Conservation (phyloP, 2,329 filamentous ascomycete species). For the Colletotrichum sp. region DNA sequence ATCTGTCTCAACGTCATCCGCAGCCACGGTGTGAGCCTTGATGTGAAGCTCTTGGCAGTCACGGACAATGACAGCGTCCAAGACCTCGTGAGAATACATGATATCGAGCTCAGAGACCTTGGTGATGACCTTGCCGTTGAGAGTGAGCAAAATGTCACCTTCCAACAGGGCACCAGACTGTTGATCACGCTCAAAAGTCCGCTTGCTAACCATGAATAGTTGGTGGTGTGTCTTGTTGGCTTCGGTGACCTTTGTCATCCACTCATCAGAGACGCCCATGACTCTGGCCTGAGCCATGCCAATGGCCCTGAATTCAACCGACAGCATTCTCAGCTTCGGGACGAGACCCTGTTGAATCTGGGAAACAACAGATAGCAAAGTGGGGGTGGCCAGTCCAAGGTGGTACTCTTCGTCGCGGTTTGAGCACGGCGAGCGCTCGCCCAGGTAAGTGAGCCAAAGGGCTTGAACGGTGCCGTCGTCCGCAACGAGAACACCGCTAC, state of each 20-base stretch:
- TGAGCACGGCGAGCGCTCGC: constrained; percentile 79
- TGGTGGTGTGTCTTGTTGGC: constrained; percentile 94
- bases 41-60: constrained; percentile 81
- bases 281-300: constrained; percentile 97
- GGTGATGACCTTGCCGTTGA: constrained; percentile 93
- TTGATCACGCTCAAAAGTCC: constrained; percentile 67
- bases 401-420: constrained; percentile 97
- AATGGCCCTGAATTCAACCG: constrained; percentile 92
- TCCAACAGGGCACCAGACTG: constrained; percentile 72
- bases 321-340: constrained; percentile 87
- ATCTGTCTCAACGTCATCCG: constrained; percentile 90
- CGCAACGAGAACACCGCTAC: constrained; percentile 88
- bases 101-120: constrained; percentile 91
- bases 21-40: constrained; percentile 83
- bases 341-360: constrained; percentile 81
- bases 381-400: constrained; percentile 87
- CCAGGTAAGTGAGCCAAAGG: constrained; percentile 95
- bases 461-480: constrained; percentile 94
- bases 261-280: constrained; percentile 95
- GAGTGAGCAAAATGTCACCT: constrained; percentile 88
- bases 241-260: constrained; percentile 88
- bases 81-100: constrained; percentile 88
- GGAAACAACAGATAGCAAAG: constrained; percentile 84
- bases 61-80: constrained; percentile 87
- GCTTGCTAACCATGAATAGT: constrained; percentile 97